Evolutionary conservation across 257 asterid genomes (phyloP).

Genomic region (Primulina huaijiensis): DNA sequence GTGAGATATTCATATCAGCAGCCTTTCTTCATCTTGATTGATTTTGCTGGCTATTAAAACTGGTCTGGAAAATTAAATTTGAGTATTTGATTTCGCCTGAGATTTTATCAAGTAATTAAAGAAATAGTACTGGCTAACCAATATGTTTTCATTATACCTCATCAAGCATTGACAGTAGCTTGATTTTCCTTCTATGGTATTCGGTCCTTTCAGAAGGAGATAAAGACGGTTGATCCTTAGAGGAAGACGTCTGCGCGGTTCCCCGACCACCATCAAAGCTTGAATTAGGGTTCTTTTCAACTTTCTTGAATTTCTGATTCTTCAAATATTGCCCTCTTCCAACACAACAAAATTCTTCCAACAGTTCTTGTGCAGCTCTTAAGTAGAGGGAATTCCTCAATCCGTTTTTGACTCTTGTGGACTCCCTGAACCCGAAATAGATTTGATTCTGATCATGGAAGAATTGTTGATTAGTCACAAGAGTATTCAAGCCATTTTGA

Average conservation of each 20-base stretch:
- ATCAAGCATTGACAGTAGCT: slow-evolving; percentile 71
- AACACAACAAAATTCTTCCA: slow-evolving; percentile 72
- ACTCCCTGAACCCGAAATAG: slow-evolving; percentile 44
- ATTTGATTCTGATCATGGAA: slow-evolving; percentile 27
- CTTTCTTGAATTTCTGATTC: slow-evolving; percentile 30
- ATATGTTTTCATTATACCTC: slow-evolving; percentile 42
- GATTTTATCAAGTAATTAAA: neutral
- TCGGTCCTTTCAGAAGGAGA: slow-evolving; percentile 61
- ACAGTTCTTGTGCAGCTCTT: slow-evolving; percentile 56
- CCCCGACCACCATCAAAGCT: slow-evolving; percentile 25
- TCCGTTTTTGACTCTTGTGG: slow-evolving; percentile 32
- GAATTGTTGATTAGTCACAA: slow-evolving; percentile 15
- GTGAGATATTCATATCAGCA: slow-evolving; percentile 6
- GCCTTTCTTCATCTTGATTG: neutral
- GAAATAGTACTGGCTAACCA: neutral
- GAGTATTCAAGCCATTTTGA: slow-evolving; percentile 23
- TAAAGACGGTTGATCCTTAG: slow-evolving; percentile 39
- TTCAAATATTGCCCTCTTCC: slow-evolving; percentile 47
- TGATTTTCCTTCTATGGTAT: slow-evolving; percentile 62
- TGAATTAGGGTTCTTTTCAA: slow-evolving; percentile 61
- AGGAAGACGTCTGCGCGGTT: slow-evolving; percentile 14
- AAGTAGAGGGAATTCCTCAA: slow-evolving; percentile 49
- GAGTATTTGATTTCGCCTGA: too few relatives aligned
- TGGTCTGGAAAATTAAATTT: neutral
- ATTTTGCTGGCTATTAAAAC: neutral